Percentiles rank a stretch among this genome's conserved stretches.
Evolutionary conservation across 768 basidiomycete species (phyloP).

Genomic region (Pleurotus sapidus): DNA sequence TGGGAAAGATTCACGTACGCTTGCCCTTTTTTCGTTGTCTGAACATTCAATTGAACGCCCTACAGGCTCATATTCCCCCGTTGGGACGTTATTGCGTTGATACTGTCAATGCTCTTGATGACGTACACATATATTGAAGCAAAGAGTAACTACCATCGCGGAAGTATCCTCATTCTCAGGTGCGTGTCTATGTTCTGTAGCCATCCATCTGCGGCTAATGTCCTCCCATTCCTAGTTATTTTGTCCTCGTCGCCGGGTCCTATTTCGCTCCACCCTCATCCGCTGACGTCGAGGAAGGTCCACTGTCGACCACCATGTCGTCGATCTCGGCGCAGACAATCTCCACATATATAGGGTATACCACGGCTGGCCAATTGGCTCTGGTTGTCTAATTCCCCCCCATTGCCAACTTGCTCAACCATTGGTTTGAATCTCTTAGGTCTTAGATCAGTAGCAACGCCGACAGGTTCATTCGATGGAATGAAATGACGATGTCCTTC

Average conservation of each 20-base stretch:
- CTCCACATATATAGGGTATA: not conserved
- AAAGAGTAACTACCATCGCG: slow-evolving; percentile 96
- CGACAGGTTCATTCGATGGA: too few species aligned
- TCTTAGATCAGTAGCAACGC: too few species aligned
- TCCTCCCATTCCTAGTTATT: slow-evolving; percentile 56
- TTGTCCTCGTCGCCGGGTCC: slow-evolving; percentile 90
- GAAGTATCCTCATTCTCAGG: slow-evolving; percentile 94
- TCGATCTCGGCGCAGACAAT: slow-evolving; percentile 36
- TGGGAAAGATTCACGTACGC: slow-evolving; percentile 93
- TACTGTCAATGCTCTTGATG: slow-evolving; percentile 95
- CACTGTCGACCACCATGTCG: slow-evolving; percentile 18
- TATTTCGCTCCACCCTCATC: slow-evolving; percentile 75
- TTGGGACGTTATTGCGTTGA: slow-evolving; percentile 95
- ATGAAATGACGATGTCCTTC: too few species aligned
- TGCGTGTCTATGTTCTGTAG: slow-evolving; percentile 24
- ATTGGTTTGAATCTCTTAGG: too few species aligned
- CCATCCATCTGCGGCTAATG: not conserved
- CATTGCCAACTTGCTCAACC: too few species aligned
- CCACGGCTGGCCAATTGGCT: too few species aligned
- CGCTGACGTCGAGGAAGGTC: slow-evolving; percentile 35
- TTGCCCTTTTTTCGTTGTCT: too few species aligned
- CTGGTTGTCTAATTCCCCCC: too few species aligned
- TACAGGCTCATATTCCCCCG: slow-evolving; percentile 92
- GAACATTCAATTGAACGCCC: too few species aligned
- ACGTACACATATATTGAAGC: slow-evolving; percentile 99